Evolutionary conservation across 169 alveolate genomes (phyloP).

Genomic region (Besnoitia besnoiti): DNA sequence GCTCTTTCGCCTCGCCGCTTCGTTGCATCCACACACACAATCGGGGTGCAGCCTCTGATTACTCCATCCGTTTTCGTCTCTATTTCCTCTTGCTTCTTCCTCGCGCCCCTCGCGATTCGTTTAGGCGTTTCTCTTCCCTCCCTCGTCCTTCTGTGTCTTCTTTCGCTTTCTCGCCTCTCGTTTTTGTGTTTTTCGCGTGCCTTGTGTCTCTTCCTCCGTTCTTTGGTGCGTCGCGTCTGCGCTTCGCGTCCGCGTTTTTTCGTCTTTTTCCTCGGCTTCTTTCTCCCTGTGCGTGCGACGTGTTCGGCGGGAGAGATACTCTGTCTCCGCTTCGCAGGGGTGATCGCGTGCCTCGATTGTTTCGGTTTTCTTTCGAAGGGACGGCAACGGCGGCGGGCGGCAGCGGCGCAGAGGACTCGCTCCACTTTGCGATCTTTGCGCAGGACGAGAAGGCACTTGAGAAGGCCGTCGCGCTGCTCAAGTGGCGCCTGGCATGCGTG

Average conservation of each 20-base stretch:
- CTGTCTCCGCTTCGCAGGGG: no score
- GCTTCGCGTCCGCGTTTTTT: no score
- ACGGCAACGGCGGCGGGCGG: neutral
- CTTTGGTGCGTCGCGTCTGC: neutral
- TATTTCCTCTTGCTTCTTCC: no score
- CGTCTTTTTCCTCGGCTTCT: neutral
- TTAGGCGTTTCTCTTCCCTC: no score
- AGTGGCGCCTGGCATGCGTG: conserved; percentile 63
- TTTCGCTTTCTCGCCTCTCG: neutral
- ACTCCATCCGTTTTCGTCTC: no score
- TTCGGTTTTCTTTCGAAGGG: no score
- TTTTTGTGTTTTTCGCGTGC: neutral
- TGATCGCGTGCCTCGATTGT: no score
- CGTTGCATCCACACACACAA: no score
- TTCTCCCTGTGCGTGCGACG: neutral
- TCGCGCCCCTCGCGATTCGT: no score
- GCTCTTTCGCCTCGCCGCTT: no score
- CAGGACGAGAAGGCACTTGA: conserved; percentile 58
- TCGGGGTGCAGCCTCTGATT: no score
- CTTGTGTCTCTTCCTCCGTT: neutral
- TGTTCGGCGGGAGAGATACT: no score
- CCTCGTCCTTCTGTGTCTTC: neutral
- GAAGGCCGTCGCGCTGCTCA: conserved; percentile 54
- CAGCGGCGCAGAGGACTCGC: conserved; percentile 33
- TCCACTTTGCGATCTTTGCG: conserved; percentile 58